Conservation (phyloP, 257 asterid genomes). For the Prunella vulgaris region DNA sequence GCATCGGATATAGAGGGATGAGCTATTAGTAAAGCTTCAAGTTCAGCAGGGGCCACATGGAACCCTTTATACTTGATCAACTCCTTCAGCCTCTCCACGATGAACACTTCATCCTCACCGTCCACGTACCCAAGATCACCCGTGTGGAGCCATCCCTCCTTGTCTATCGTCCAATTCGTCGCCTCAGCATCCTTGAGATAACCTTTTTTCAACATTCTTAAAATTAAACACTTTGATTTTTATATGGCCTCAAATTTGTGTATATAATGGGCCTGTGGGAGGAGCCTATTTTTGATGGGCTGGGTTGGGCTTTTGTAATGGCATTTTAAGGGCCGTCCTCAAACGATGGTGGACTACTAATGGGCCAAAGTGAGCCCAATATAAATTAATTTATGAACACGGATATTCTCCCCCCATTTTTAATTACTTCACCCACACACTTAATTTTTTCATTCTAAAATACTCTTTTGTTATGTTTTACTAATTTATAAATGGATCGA, state of each 20-base stretch:
- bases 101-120: constrained; percentile 40
- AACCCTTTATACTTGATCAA: constrained; percentile 56
- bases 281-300: background rate
- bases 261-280: background rate
- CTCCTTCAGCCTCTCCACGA: constrained; percentile 58
- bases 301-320: background rate
- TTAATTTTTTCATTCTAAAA: too few relatives aligned
- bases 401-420: too few relatives aligned
- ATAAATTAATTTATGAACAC: too few relatives aligned
- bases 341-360: background rate
- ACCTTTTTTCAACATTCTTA: constrained; percentile 26
- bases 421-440: too few relatives aligned
- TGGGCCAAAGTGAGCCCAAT: background rate
- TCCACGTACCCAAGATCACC: constrained; percentile 56
- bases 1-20: constrained; percentile 54
- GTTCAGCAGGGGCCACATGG: constrained; percentile 61
- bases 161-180: constrained; percentile 37
- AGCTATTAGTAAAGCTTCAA: constrained; percentile 48
- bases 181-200: constrained; percentile 51
- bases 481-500: too few relatives aligned
- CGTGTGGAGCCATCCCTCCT: constrained; percentile 51
- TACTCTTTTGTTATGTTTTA: too few relatives aligned
- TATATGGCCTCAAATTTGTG: too few relatives aligned
- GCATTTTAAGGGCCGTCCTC: background rate
- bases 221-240: background rate